Evolutionary conservation across 106 monocot species (phyloP), one percentile per base, ranked within the genome.

Genomic region (Dendrobium catenatum): DNA sequence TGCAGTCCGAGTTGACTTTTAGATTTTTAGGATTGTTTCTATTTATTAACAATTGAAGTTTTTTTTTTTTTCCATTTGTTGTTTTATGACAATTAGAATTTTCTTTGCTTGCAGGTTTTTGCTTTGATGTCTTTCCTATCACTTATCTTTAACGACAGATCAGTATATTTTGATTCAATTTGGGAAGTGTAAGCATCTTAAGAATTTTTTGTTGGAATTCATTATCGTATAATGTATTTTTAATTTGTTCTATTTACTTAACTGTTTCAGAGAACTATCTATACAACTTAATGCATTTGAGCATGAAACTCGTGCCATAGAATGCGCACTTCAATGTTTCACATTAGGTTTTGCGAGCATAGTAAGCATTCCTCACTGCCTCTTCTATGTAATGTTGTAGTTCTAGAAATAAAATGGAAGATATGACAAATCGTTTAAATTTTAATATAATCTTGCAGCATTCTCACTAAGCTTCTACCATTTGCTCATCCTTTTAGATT

Each of bases 121-220:
- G 92, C 97, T 2, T 77, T 94, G 82, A 97, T 92, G 94, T 97
- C 97, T 18, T 94, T 94, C 76, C 80, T 97, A 22, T 97, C 97
- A 37, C 92, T 97, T 70, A 82, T 92, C 73, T 83, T 92, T 15
- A 86, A 86, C 67, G 54, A 89, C 19, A 90, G 79, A 64, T 89
- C 97, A 59, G 26, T 97, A 75, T 97, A 97, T 82, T 97, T 97
- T 66, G 73, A 90, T 86, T 97, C 97, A 33, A 92, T 97, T 77
- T 81, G 97, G 48, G 97, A 97, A 92, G 80, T 94, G 97, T 94
- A 88, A 94, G 97, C 91, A 48, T 49, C 9, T 13, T 70, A 33
- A 33, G 11, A 31, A 31, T 70, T 33, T n/a, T 33, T 70, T 70
- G 70, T 70, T 31, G 24, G 15, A 70, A 37, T n/a, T 31, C 33